These are phyloP conservation scores for Lizonia empirigonia DNA, from an alignment of 2,329 filamentous ascomycete genomes.

Conservation along the genomic window DNA sequence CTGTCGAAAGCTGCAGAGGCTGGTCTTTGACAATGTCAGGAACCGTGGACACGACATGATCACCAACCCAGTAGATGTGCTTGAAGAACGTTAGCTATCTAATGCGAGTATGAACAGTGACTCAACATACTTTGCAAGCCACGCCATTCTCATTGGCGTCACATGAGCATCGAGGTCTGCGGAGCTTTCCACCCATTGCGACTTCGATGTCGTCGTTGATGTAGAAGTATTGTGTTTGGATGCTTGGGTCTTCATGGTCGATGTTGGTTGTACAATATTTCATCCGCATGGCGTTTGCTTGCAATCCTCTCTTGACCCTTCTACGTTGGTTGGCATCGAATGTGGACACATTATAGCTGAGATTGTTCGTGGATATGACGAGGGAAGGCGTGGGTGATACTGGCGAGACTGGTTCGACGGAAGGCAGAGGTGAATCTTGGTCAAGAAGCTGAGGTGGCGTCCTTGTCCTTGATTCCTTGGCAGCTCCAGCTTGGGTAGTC, in stretches of 20 bases:
- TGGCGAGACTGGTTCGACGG: slow-evolving; percentile 26
- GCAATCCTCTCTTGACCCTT: slow-evolving; percentile 39
- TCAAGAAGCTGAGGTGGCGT: slow-evolving; percentile 25
- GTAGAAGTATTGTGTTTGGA: slow-evolving; percentile 41
- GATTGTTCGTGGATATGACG: slow-evolving; percentile 42
- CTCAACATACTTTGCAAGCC: slow-evolving; percentile 43
- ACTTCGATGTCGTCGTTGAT: slow-evolving; percentile 46
- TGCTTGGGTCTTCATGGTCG: slow-evolving; percentile 28
- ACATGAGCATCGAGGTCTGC: slow-evolving; percentile 42
- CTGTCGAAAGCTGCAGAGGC: slow-evolving; percentile 37
- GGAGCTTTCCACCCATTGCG: slow-evolving; percentile 35
- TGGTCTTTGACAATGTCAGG: slow-evolving; percentile 30
- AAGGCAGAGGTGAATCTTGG: slow-evolving; percentile 31
- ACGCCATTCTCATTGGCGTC: slow-evolving; percentile 41
- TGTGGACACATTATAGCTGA: slow-evolving; percentile 42
- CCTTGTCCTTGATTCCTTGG: slow-evolving; percentile 33
- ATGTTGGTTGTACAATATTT: slow-evolving; percentile 40
- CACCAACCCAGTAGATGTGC: slow-evolving; percentile 49
- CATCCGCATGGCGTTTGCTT: slow-evolving; percentile 43
- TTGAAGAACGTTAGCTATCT: slow-evolving; percentile 19
- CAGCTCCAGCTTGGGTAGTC: slow-evolving; percentile 45
- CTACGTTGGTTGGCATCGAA: slow-evolving; percentile 41
- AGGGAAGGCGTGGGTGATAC: slow-evolving; percentile 39
- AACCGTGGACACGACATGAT: slow-evolving; percentile 39
- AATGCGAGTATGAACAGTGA: no score